Conservation (phyloP, 306 rosid genomes). For the Vigna mungo region DNA sequence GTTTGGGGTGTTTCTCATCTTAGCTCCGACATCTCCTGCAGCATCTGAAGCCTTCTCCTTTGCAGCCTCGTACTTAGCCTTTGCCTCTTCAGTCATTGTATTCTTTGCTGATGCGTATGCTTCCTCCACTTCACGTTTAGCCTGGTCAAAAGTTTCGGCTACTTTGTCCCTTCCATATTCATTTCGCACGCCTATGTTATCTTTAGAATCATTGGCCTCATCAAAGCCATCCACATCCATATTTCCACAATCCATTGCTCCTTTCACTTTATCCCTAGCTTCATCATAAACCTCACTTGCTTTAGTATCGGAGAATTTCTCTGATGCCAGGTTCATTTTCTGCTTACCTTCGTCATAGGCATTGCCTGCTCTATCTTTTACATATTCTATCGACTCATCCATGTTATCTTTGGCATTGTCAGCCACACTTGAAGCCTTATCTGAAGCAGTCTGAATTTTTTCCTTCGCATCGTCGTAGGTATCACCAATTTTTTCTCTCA, state of each 20-base stretch:
- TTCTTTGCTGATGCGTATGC: constrained; percentile 43
- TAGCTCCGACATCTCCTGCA: constrained; percentile 62
- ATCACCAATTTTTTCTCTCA: constrained; percentile 28
- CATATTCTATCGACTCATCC: constrained; percentile 9
- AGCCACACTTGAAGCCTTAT: constrained; percentile 42
- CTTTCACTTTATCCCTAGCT: constrained; percentile 1
- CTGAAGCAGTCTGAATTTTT: constrained; percentile 31
- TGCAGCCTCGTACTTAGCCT: constrained; percentile 57
- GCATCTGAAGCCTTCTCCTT: constrained; percentile 70
- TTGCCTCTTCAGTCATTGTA: constrained; percentile 44
- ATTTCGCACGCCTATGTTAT: constrained; percentile 8
- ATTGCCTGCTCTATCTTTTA: neutral
- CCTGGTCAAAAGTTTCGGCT: constrained; percentile 50
- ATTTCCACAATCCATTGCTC: constrained; percentile 31
- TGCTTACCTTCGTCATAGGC: constrained; percentile 21
- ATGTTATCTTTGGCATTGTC: constrained; percentile 32
- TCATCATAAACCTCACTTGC: constrained; percentile 37
- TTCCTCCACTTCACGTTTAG: constrained; percentile 42
- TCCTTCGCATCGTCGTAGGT: constrained; percentile 37
- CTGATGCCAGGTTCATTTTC: constrained; percentile 25
- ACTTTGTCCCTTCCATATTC: constrained; percentile 41
- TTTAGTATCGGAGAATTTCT: constrained; percentile 38
- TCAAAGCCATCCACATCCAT: constrained; percentile 21
- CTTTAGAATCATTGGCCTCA: constrained; percentile 36
- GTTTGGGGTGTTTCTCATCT: constrained; percentile 53